These are phyloP conservation scores for Sarocladium kiliense DNA, from an alignment of 2,329 filamentous ascomycete species.

Conservation along the genomic window DNA sequence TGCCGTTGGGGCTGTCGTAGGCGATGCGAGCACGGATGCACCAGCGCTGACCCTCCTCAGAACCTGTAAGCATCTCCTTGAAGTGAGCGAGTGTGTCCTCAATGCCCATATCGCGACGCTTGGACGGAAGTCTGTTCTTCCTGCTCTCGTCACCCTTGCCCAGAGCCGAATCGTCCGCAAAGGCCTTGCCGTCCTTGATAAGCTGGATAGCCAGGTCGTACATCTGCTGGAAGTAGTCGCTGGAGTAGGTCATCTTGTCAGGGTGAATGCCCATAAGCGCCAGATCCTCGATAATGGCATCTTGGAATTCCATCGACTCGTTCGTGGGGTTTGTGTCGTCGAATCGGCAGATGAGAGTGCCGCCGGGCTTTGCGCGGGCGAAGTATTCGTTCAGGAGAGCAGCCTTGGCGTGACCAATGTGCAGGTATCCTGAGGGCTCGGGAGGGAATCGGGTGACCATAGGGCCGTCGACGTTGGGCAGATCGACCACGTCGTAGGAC, in stretches of 20 bases:
- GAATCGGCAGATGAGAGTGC: conserved; percentile 84
- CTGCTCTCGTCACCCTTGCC: conserved; percentile 77
- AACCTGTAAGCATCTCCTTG: conserved; percentile 87
- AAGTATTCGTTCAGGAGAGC: conserved; percentile 95
- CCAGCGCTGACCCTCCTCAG: conserved; percentile 72
- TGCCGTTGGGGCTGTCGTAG: conserved; percentile 87
- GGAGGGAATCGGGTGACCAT: conserved; percentile 91
- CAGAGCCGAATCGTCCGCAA: conserved; percentile 89
- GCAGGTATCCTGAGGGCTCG: conserved; percentile 90
- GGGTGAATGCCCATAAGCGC: conserved; percentile 87
- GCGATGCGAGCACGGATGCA: conserved; percentile 95
- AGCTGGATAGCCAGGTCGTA: conserved; percentile 81
- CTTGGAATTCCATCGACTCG: conserved; percentile 94
- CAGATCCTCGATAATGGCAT: conserved; percentile 88
- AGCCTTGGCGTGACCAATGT: conserved; percentile 94
- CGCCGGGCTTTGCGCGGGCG: conserved; percentile 86
- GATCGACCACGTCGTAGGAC: conserved; percentile 77
- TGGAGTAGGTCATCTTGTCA: conserved; percentile 82
- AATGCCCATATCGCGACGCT: conserved; percentile 68
- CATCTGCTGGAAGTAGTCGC: conserved; percentile 90
- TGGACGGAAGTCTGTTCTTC: conserved; percentile 75
- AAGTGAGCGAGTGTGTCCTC: conserved; percentile 86
- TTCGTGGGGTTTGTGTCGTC: conserved; percentile 98
- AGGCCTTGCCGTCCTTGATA: conserved; percentile 82
- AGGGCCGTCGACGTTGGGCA: conserved; percentile 71